These are phyloP conservation scores for Cylindrotheca closterium DNA, from an alignment of 108 stramenopile species.

Conservation along the genomic window DNA sequence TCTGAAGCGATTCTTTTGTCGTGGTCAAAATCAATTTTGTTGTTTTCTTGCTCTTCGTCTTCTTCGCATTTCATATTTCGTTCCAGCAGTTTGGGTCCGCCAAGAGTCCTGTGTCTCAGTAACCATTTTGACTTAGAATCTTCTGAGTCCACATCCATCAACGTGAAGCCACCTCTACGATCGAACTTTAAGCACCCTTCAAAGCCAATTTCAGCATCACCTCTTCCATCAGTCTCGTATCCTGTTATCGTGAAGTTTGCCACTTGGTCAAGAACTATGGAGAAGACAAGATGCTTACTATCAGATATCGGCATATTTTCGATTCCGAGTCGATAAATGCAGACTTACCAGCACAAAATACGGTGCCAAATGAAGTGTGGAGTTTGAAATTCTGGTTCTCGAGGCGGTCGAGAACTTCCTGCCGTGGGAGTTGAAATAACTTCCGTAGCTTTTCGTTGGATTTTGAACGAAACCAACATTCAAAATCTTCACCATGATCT, in stretches of 20 bases:
- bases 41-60: slow-evolving; percentile 34
- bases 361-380: slow-evolving; percentile 67
- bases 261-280: slow-evolving; percentile 23
- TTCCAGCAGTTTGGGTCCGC: slow-evolving; percentile 73
- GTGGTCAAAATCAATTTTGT: slow-evolving; percentile 26
- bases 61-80: slow-evolving; percentile 31
- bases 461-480: slow-evolving; percentile 39
- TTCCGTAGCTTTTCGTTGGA: slow-evolving; percentile 22
- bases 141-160: slow-evolving; percentile 31
- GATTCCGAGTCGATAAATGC: neutral
- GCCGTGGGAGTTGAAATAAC: slow-evolving; percentile 68
- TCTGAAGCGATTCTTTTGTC: slow-evolving; percentile 17
- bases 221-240: slow-evolving; percentile 70
- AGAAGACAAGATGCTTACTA: neutral
- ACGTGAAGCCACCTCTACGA: slow-evolving; percentile 65
- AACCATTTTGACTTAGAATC: slow-evolving; percentile 33
- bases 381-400: slow-evolving; percentile 62
- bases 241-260: slow-evolving; percentile 73
- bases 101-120: slow-evolving; percentile 41
- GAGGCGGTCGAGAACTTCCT: slow-evolving; percentile 59
- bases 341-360: slow-evolving; percentile 61
- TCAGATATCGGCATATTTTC: neutral
- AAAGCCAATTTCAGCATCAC: slow-evolving; percentile 54
- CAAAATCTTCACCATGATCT: slow-evolving; percentile 32
- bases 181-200: slow-evolving; percentile 62